These are phyloP conservation scores for Serendipita sp. DNA, from an alignment of 768 basidiomycete genomes.

Conservation along the genomic window DNA sequence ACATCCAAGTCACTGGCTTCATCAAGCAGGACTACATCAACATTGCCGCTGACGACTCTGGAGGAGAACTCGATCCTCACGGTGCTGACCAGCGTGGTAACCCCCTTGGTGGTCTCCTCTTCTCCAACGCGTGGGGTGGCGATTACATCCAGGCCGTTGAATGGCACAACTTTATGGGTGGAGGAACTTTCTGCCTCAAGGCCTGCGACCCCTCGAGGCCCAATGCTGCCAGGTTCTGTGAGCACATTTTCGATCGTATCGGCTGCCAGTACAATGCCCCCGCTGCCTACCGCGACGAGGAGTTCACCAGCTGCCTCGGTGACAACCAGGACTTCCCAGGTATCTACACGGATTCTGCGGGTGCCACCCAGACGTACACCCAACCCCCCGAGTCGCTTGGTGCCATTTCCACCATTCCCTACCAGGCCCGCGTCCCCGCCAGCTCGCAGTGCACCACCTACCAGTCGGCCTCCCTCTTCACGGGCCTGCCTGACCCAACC, in stretches of 20 bases:
- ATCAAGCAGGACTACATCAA: slow-evolving; percentile 29
- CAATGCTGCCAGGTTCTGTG: slow-evolving; percentile 11
- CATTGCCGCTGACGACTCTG: slow-evolving; percentile 23
- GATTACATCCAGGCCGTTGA: slow-evolving; percentile 12
- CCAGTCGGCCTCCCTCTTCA: slow-evolving; percentile 24
- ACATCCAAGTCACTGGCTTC: slow-evolving; percentile 51
- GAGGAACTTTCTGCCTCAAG: slow-evolving; percentile 20
- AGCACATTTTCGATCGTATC: slow-evolving; percentile 15
- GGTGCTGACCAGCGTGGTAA: slow-evolving; percentile 22
- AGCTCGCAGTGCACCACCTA: slow-evolving; percentile 28
- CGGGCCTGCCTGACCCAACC: slow-evolving; percentile 6
- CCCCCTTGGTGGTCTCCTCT: slow-evolving; percentile 24
- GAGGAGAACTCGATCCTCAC: slow-evolving; percentile 30
- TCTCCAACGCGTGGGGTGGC: slow-evolving; percentile 22
- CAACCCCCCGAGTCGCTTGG: slow-evolving; percentile 36
- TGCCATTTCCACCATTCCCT: slow-evolving; percentile 30
- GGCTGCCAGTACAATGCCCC: slow-evolving; percentile 30
- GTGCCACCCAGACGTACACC: slow-evolving; percentile 24
- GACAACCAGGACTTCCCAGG: slow-evolving; percentile 52
- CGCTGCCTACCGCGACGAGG: slow-evolving; percentile 37
- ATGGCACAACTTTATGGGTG: slow-evolving; percentile 19
- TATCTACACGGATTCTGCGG: slow-evolving; percentile 21
- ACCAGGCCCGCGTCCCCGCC: slow-evolving; percentile 15
- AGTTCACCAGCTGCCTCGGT: slow-evolving; percentile 49
- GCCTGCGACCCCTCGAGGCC: slow-evolving; percentile 18